Evolutionary conservation across 2,329 filamentous ascomycete species (phyloP), one percentile per base, ranked within the genome.

Genomic region (Dactylellina parvicollis): DNA sequence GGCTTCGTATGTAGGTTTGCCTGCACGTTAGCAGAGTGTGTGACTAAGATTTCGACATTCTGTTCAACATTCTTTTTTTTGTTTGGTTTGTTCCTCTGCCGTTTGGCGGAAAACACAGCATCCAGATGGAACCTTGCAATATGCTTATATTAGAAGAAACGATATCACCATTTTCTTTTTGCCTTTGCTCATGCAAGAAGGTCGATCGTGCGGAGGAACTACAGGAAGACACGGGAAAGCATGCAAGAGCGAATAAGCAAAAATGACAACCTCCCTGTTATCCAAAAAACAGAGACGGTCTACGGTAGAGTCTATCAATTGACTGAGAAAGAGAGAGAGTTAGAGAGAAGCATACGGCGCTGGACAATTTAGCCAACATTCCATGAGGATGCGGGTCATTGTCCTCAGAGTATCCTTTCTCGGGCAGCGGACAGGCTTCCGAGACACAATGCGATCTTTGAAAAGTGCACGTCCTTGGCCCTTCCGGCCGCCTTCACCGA

Each of bases 291-390:
- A 62, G 30, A 20, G 28, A 30, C 38, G 28, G 8, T 16, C 20
- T 5, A 46, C 55, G 65, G 47, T 34, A 47, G 20, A 56, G 16
- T n/a, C 42, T n/a, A n/a, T n/a, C n/a, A n/a, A n/a, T n/a, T n/a
- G n/a, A n/a, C n/a, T n/a, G n/a, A n/a, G n/a, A n/a, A n/a, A 30
- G 46, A 59, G 20, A 26, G 46, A 49, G 20, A 7, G 20, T 20
- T 20, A 9, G 9, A 20, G n/a, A 46, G 20, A 5, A 30, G 22
- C 16, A 28, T 26, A 49, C 14, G 30, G 30, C n/a, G 32, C 49
- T 60, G 69, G 47, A 62, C 54, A n/a, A 73, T 73, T 73, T 59
- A 66, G 60, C 69, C 69, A 73, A 60, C 69, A 73, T 73, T 73
- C 69, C 69, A 73, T 66, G 50, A 66, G 46, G 55, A 66, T 61